phyloP scores from a whole-genome alignment of 1,284 basidiomycete species.

The Golubevia pallescens region DNA sequence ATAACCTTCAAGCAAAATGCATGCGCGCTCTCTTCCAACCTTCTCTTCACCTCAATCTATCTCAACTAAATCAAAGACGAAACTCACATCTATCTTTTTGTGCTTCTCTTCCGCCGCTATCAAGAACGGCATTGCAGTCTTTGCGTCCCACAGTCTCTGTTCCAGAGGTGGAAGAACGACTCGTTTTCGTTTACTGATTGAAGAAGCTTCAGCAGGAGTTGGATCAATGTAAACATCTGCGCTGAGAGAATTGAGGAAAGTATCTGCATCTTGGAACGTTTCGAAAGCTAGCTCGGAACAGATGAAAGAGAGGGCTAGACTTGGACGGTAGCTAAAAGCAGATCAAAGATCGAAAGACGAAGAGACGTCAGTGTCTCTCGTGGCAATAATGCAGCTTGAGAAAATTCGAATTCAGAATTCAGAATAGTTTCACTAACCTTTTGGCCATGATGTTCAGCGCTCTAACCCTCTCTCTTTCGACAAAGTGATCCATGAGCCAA shows the following conservation, averaged over 20 bases:
- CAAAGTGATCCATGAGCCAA: slow-evolving; percentile 62
- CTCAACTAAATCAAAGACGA: too few species aligned
- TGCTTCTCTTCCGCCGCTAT: slow-evolving; percentile 39
- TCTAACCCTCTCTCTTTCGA: slow-evolving; percentile 58
- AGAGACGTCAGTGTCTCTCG: background rate
- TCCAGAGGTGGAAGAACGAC: slow-evolving; percentile 22
- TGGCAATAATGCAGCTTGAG: too few species aligned
- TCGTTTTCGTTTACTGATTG: background rate
- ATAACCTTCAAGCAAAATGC: too few species aligned
- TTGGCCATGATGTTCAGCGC: slow-evolving; percentile 50
- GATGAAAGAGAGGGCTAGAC: slow-evolving; percentile 34
- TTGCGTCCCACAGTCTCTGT: slow-evolving; percentile 47
- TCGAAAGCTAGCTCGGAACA: slow-evolving; percentile 45
- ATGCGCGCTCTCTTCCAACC: too few species aligned
- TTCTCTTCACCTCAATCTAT: too few species aligned
- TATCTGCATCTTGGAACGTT: slow-evolving; percentile 26
- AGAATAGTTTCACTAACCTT: slow-evolving; percentile 5
- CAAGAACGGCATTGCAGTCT: slow-evolving; percentile 39
- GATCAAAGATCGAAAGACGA: too few species aligned
- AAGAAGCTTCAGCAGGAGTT: slow-evolving; percentile 29
- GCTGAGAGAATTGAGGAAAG: slow-evolving; percentile 32
- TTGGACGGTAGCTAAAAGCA: background rate
- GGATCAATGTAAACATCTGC: slow-evolving; percentile 44
- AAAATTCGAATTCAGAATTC: too few species aligned
- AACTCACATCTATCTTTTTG: slow-evolving; percentile 45